Conservation (phyloP, 208 protist genomes). For the Wallacemonas sp. region DNA sequence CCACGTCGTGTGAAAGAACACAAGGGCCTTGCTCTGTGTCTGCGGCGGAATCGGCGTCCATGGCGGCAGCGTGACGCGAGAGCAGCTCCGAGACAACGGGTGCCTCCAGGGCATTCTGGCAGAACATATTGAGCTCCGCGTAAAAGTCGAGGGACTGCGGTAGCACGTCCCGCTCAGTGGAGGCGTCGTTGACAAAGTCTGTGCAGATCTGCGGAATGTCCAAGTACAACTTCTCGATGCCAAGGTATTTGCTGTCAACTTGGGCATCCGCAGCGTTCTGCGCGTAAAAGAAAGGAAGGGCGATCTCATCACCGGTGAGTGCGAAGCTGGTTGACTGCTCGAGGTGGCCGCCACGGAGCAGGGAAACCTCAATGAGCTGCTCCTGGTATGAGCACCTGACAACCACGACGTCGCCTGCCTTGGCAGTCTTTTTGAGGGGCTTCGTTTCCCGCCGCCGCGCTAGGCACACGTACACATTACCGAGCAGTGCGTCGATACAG, state of each 20-base stretch:
- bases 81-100: neutral
- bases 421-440: conserved; percentile 57
- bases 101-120: conserved; percentile 31
- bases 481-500: conserved; percentile 50
- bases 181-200: conserved; percentile 18
- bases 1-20: conserved; percentile 70
- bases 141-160: conserved; percentile 76
- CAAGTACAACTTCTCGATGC: conserved; percentile 26
- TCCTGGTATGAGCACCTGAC: conserved; percentile 68
- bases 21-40: neutral
- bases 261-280: conserved; percentile 56
- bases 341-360: conserved; percentile 37
- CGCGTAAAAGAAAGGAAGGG: conserved; percentile 61
- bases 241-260: conserved; percentile 41
- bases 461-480: conserved; percentile 75
- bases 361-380: conserved; percentile 50
- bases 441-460: conserved; percentile 27
- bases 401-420: conserved; percentile 49
- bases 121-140: conserved; percentile 76
- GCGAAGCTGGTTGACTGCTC: conserved; percentile 60
- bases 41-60: conserved; percentile 10
- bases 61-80: neutral
- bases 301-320: conserved; percentile 32
- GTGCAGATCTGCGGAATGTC: conserved; percentile 56
- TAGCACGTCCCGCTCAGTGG: conserved; percentile 15